Percentiles rank a stretch among this genome's conserved stretches.
phyloP scores from a whole-genome alignment of 2,329 filamentous ascomycete species.

The Chalaropsis thielavioides region DNA sequence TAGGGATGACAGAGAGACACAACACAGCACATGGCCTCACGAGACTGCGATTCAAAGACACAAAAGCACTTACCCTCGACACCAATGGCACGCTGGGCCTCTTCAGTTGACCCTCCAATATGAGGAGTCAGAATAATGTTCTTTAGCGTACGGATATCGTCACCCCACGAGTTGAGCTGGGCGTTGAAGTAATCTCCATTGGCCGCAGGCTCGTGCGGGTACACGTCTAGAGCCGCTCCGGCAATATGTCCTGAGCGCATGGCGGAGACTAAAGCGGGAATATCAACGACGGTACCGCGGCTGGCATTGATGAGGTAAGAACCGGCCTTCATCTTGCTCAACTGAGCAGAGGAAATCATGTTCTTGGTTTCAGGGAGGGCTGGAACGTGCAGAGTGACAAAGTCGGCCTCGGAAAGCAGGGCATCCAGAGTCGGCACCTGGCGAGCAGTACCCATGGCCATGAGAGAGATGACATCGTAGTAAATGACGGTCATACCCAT shows the following conservation, averaged over 20 bases:
- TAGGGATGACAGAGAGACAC: not conserved
- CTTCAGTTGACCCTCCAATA: slow-evolving; percentile 94
- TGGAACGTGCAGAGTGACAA: slow-evolving; percentile 87
- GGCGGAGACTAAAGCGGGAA: slow-evolving; percentile 76
- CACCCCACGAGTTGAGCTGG: slow-evolving; percentile 66
- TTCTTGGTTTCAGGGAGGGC: slow-evolving; percentile 85
- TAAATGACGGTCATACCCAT: slow-evolving; percentile 99
- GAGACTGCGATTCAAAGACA: not conserved
- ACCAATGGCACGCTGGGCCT: slow-evolving; percentile 91
- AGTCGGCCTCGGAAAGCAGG: slow-evolving; percentile 69
- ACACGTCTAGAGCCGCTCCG: slow-evolving; percentile 92
- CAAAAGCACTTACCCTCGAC: slow-evolving; percentile 48
- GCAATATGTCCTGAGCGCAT: slow-evolving; percentile 77
- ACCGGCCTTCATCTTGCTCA: slow-evolving; percentile 81
- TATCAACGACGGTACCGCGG: slow-evolving; percentile 85
- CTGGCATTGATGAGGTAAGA: slow-evolving; percentile 94
- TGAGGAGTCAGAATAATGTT: slow-evolving; percentile 94
- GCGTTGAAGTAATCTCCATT: slow-evolving; percentile 93
- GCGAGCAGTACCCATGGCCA: slow-evolving; percentile 77
- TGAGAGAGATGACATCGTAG: slow-evolving; percentile 87
- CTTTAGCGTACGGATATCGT: slow-evolving; percentile 69
- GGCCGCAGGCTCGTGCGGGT: slow-evolving; percentile 79
- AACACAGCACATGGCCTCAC: not conserved
- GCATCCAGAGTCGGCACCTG: slow-evolving; percentile 67
- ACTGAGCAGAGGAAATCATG: slow-evolving; percentile 68